Conservation (phyloP, 257 asterid species). For the Solanum clarkiae region DNA sequence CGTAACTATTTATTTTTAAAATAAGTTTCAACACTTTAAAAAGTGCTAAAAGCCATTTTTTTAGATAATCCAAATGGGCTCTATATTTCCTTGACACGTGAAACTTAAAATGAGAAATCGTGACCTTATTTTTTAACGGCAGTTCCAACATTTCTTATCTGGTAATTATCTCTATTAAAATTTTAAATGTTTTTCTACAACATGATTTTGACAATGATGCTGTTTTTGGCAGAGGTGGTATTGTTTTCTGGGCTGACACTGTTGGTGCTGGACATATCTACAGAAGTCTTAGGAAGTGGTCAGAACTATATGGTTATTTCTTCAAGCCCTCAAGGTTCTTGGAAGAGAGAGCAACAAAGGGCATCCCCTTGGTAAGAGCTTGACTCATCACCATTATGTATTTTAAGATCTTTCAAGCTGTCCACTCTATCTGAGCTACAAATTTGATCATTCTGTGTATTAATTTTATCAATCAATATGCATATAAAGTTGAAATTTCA, state of each 20-base stretch:
- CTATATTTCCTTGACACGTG: background rate
- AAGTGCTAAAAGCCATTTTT: no score
- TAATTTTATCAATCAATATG: background rate
- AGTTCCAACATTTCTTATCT: background rate
- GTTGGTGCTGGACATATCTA: constrained; percentile 68
- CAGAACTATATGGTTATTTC: constrained; percentile 54
- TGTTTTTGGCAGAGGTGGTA: constrained; percentile 73
- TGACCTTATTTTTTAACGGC: background rate
- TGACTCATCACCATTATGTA: background rate
- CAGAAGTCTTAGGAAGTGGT: constrained; percentile 72
- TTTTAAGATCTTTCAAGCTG: background rate
- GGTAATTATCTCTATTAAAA: background rate
- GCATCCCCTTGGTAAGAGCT: constrained; percentile 75
- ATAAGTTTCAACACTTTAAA: no score
- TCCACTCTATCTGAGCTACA: background rate
- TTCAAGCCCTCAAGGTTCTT: constrained; percentile 77
- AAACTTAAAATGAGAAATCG: background rate
- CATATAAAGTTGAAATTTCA: background rate
- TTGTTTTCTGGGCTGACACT: constrained; percentile 91
- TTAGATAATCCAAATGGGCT: no score
- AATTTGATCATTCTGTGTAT: background rate
- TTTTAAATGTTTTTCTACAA: background rate
- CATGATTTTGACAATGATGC: background rate
- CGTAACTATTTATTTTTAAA: no score
- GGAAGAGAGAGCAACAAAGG: constrained; percentile 81